Evolutionary conservation across 768 basidiomycete species (phyloP).

Genomic region (Hygrocybe punicea): DNA sequence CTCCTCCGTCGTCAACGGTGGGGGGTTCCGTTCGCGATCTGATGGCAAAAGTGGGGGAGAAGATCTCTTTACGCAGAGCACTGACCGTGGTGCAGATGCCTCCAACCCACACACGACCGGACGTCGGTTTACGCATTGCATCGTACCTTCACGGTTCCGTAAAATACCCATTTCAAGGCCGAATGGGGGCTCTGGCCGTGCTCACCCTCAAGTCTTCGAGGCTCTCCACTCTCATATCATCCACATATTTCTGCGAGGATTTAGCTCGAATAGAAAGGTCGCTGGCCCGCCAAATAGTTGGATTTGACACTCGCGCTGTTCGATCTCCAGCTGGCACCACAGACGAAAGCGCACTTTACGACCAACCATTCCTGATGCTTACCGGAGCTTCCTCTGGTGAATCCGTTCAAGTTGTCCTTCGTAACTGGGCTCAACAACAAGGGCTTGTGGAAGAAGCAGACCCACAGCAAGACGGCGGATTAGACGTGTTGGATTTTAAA

Average conservation of each 20-base stretch:
- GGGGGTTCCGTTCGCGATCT: constrained; percentile 61
- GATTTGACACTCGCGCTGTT: constrained; percentile 66
- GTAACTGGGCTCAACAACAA: constrained; percentile 52
- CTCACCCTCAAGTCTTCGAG: constrained; percentile 50
- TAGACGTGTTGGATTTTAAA: constrained; percentile 52
- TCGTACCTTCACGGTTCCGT: constrained; percentile 64
- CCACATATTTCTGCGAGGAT: constrained; percentile 51
- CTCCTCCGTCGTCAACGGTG: constrained; percentile 45
- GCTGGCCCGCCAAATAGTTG: constrained; percentile 80
- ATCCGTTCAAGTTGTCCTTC: constrained; percentile 45
- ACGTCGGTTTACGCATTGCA: constrained; percentile 43
- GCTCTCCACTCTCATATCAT: constrained; percentile 43
- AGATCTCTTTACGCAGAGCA: constrained; percentile 66
- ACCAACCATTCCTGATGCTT: constrained; percentile 72
- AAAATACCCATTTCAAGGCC: constrained; percentile 43
- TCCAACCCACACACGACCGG: constrained; percentile 35
- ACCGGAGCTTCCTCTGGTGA: constrained; percentile 49
- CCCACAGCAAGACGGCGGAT: constrained; percentile 24
- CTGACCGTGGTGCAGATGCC: constrained; percentile 40
- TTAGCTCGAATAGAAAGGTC: constrained; percentile 65
- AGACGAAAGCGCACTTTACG: constrained; percentile 58
- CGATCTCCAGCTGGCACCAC: constrained; percentile 27
- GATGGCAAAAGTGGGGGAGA: constrained; percentile 78
- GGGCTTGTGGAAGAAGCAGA: constrained; percentile 40
- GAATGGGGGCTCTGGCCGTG: constrained; percentile 56